These are phyloP conservation scores for Mrakia gelida DNA, from an alignment of 768 basidiomycete genomes.

Conservation along the genomic window DNA sequence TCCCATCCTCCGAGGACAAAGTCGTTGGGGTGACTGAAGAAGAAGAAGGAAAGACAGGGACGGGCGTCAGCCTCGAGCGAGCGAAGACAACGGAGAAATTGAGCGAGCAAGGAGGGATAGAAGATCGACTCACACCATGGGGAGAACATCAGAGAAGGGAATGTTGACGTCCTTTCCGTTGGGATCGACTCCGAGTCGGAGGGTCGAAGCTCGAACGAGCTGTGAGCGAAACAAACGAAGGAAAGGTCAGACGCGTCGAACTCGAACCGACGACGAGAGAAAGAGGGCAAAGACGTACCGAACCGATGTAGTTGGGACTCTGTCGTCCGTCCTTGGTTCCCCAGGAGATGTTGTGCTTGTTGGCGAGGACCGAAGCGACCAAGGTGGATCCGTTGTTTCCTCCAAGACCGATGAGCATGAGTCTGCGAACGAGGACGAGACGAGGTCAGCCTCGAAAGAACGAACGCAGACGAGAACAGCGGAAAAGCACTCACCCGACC, in stretches of 20 bases:
- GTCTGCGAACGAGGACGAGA: conserved; percentile 49
- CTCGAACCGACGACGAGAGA: neutral
- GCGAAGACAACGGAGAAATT: too few relatives aligned
- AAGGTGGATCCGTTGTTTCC: conserved; percentile 97
- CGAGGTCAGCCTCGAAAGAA: neutral
- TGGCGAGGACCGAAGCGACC: conserved; percentile 90
- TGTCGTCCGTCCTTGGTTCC: conserved; percentile 86
- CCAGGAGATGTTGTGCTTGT: conserved; percentile 91
- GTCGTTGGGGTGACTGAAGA: conserved; percentile 74
- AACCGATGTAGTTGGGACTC: conserved; percentile 84
- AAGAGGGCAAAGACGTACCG: neutral
- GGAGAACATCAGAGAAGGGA: conserved; percentile 85
- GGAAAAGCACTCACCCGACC: conserved; percentile 68
- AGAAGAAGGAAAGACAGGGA: too few relatives aligned
- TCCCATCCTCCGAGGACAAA: conserved; percentile 94
- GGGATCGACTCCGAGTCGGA: conserved; percentile 80
- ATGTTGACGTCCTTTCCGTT: conserved; percentile 87
- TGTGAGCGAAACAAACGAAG: conserved; percentile 40
- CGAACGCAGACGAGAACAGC: too few relatives aligned
- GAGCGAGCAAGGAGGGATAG: neutral
- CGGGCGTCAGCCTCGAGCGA: neutral
- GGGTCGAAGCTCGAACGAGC: conserved; percentile 91
- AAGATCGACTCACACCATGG: conserved; percentile 61
- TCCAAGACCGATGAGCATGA: conserved; percentile 95
- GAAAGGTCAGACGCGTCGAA: neutral